Conservation (phyloP, 169 alveolate species). For the Plasmodium gonderi region DNA sequence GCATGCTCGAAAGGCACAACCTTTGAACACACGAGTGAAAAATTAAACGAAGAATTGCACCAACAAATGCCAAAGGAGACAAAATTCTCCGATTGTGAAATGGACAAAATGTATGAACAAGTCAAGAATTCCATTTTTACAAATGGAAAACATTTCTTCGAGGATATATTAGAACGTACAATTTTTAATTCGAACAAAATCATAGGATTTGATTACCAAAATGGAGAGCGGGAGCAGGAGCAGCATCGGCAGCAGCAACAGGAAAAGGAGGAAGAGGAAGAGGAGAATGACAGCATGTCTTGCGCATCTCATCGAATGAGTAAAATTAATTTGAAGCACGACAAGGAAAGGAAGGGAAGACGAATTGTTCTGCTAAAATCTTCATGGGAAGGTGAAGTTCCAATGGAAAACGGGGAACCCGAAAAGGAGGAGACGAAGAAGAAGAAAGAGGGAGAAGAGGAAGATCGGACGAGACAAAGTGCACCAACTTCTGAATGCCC, state of each 20-base stretch:
- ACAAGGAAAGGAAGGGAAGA: conserved; percentile 10
- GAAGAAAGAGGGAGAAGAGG: not conserved
- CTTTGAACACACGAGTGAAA: not conserved
- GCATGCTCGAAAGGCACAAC: no score
- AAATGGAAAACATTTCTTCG: conserved; percentile 30
- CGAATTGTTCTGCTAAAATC: conserved; percentile 2
- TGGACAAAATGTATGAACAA: conserved; percentile 30
- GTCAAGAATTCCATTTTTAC: conserved; percentile 9
- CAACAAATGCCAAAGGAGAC: not conserved
- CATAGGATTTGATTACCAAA: conserved; percentile 34
- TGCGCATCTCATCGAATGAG: conserved; percentile 57
- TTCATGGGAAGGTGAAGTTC: not conserved
- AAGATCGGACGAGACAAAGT: no score
- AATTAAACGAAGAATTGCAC: not conserved
- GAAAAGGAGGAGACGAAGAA: not conserved
- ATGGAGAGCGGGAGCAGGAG: not conserved
- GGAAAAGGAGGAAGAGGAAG: not conserved
- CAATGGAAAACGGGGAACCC: not conserved
- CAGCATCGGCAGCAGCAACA: no score
- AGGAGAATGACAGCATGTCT: not conserved
- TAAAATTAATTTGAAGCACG: conserved; percentile 44
- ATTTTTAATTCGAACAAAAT: conserved; percentile 16
- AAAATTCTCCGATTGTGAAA: conserved; percentile 4
- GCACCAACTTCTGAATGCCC: no score
- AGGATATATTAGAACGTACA: not conserved